These are phyloP conservation scores for Hypoxylon sp. DNA, from an alignment of 2,329 filamentous ascomycete species.

Conservation along the genomic window DNA sequence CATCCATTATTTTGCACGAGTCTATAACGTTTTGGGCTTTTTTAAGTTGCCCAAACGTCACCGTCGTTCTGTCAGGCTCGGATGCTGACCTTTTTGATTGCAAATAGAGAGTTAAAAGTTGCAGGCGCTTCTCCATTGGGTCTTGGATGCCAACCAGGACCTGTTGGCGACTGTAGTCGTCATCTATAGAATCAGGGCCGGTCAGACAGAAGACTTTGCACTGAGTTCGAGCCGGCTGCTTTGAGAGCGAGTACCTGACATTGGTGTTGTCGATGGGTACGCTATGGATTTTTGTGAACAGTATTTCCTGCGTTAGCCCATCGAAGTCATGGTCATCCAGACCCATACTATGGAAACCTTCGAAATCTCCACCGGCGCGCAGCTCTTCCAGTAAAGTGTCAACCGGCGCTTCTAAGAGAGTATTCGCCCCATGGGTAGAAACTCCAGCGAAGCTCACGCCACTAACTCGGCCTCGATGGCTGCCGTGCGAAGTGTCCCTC, in stretches of 20 bases:
- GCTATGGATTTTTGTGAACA: conserved; percentile 78
- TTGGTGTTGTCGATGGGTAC: conserved; percentile 74
- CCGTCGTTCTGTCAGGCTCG: conserved; percentile 57
- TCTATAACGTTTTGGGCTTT: conserved; percentile 79
- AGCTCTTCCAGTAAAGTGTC: conserved; percentile 79
- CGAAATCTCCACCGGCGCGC: conserved; percentile 72
- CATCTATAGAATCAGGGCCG: conserved; percentile 69
- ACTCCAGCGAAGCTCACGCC: conserved; percentile 58
- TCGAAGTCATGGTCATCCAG: conserved; percentile 80
- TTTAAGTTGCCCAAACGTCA: conserved; percentile 66
- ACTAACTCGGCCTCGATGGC: conserved; percentile 74
- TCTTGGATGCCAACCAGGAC: conserved; percentile 80
- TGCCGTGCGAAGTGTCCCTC: conserved; percentile 81
- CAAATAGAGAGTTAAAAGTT: conserved; percentile 75
- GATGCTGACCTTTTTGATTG: conserved; percentile 55
- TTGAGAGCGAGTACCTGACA: conserved; percentile 71
- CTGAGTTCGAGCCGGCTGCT: conserved; percentile 66
- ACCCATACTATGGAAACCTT: conserved; percentile 80
- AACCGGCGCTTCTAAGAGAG: conserved; percentile 74
- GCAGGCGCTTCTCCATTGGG: conserved; percentile 74
- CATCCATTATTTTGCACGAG: conserved; percentile 79
- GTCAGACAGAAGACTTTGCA: conserved; percentile 78
- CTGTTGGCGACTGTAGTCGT: conserved; percentile 68
- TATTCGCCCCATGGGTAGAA: conserved; percentile 57
- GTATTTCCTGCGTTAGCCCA: conserved; percentile 78